Conservation (phyloP, 768 basidiomycete genomes). For the Rhizopogon vesiculosus region DNA sequence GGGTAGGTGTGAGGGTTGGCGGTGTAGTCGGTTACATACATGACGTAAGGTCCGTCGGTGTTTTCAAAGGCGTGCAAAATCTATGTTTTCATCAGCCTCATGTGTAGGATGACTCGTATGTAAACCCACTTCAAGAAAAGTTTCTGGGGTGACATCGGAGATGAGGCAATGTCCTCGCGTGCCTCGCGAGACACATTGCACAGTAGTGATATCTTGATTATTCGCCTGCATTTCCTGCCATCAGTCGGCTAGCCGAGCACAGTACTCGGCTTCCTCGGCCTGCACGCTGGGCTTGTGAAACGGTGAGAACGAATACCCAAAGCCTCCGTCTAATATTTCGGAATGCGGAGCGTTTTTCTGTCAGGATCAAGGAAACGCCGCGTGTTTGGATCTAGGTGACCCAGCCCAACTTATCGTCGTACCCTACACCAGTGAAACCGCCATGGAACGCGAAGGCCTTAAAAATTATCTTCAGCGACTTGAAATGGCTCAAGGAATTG, state of each 20-base stretch:
- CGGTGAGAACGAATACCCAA: conserved; percentile 37
- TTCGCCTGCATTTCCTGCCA: conserved; percentile 34
- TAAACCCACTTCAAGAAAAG: conserved; percentile 47
- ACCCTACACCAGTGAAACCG: conserved; percentile 37
- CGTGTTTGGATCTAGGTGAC: conserved; percentile 43
- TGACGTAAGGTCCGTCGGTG: conserved; percentile 32
- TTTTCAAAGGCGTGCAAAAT: conserved; percentile 41
- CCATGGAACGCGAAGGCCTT: conserved; percentile 33
- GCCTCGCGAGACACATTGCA: conserved; percentile 6
- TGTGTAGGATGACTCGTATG: neutral
- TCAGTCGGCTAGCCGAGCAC: conserved; percentile 43
- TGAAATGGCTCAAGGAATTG: neutral
- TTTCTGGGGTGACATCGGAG: conserved; percentile 43
- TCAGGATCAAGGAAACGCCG: conserved; percentile 35
- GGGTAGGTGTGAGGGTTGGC: conserved; percentile 29
- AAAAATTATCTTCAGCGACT: neutral
- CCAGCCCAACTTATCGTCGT: conserved; percentile 47
- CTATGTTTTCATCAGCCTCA: conserved; percentile 25
- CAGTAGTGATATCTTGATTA: conserved; percentile 9
- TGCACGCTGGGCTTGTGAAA: conserved; percentile 37
- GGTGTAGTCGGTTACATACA: conserved; percentile 71
- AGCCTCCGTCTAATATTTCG: conserved; percentile 24
- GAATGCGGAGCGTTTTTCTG: conserved; percentile 32
- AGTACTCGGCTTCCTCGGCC: conserved; percentile 38
- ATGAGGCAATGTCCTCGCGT: conserved; percentile 42